Base-by-base conservation (phyloP, 2,329 filamentous ascomycete genomes). In the Alternaria sp. region DNA sequence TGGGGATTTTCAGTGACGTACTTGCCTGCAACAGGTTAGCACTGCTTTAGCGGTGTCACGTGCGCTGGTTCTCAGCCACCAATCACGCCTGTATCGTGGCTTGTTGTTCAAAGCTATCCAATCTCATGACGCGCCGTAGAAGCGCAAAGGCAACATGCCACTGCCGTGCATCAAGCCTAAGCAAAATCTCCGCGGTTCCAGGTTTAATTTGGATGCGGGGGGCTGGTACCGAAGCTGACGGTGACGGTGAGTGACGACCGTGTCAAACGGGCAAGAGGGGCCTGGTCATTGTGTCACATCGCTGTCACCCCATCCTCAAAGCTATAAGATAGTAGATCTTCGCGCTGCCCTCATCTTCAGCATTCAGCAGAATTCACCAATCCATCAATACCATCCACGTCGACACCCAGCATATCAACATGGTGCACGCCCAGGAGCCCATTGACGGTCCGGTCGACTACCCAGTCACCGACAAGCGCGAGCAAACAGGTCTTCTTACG, bases 401-500 rank as follows among this genome's bases (percentile, higher is more conserved):
- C 36, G 15, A 46, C 26, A 50, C 15, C 15, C 3, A 43, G n/a
- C 13, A 11, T n/a, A 23, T 36, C 19, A 45, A 19, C 25, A 69
- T 68, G 67, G 63, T 60, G 6, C 65, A 26, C 30, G 45, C 57
- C 19, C 55, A 66, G 56, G 45, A 46, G 23, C 62, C 65, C 32
- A 52, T 63, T n/a, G 66, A 67, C 26, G 65, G 60, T 19, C 68
- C 68, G 25, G 44, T 59, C 54, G 67, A 70, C 17, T 63, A 63
- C 25, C 66, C 67, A n/a, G 56, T 59, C 40, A 44, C 65, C 12
- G 57, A 67, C 36, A 67, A 70, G 23, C 60, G 67, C 43, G 66
- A 73, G 30, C 67, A 70, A 12, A 77, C 74, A 5, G 74, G 73
- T 25, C 66, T 77, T 0, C 67, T 77, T 23, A 77, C 74, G 8